Evolutionary conservation across 495 filamentous ascomycete species (phyloP).

Genomic region (Venustampulla echinocandica): DNA sequence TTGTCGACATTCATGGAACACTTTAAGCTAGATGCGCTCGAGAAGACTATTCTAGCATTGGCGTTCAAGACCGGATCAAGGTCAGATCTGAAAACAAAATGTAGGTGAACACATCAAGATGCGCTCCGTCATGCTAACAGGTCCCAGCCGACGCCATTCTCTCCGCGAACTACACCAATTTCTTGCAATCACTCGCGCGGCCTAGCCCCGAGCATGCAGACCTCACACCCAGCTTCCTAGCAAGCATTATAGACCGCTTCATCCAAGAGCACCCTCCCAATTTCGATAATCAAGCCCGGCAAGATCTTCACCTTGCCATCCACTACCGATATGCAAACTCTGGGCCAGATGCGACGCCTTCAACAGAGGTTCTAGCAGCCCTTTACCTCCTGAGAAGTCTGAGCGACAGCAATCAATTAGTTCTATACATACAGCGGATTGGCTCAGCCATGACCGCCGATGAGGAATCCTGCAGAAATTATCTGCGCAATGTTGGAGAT

Average conservation of each 20-base stretch:
- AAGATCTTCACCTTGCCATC: slow-evolving; percentile 56
- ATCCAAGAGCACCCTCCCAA: slow-evolving; percentile 72
- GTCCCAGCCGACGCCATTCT: slow-evolving; percentile 71
- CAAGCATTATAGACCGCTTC: slow-evolving; percentile 69
- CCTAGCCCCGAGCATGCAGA: slow-evolving; percentile 51
- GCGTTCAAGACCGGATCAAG: slow-evolving; percentile 76
- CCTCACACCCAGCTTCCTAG: slow-evolving; percentile 55
- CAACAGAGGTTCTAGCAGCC: slow-evolving; percentile 63
- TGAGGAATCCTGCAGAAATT: slow-evolving; percentile 37
- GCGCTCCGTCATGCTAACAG: slow-evolving; percentile 25
- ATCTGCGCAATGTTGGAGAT: slow-evolving; percentile 56
- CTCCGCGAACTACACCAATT: slow-evolving; percentile 60
- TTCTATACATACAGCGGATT: slow-evolving; percentile 64
- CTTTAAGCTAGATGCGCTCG: slow-evolving; percentile 79
- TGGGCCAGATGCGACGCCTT: slow-evolving; percentile 49
- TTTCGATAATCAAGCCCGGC: slow-evolving; percentile 67
- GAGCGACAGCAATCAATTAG: slow-evolving; percentile 53
- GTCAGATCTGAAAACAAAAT: slow-evolving; percentile 78
- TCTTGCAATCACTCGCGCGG: slow-evolving; percentile 61
- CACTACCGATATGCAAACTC: slow-evolving; percentile 53
- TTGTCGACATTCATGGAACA: slow-evolving; percentile 86
- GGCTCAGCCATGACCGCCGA: slow-evolving; percentile 52
- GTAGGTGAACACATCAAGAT: slow-evolving; percentile 40
- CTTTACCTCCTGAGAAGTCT: slow-evolving; percentile 66
- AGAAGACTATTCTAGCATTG: slow-evolving; percentile 80